Base-by-base conservation (phyloP, 768 basidiomycete species). In the Trametopsis cervina region DNA sequence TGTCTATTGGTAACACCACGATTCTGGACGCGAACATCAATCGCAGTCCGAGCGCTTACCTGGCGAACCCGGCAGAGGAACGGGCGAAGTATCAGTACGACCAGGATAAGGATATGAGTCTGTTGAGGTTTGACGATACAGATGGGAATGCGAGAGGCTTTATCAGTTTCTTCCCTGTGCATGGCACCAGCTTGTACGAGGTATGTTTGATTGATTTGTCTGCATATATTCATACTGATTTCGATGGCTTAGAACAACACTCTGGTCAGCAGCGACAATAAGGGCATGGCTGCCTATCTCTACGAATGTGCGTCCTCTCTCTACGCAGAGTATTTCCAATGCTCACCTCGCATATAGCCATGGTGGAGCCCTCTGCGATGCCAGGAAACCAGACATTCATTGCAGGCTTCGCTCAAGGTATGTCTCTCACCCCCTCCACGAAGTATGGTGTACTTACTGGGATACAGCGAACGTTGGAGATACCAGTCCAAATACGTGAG, bases 271-370 rank as follows among this genome's bases (percentile, higher is more conserved):
- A 65, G 74, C 2, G 88, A 89, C 63, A 89, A 89, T 69, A 89
- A 90, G 62, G 88, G 88, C 35, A 88, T 89, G 85, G 85, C 87
- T 2, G 85, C 85, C 6, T 83, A 77, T 62, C 60, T 89, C 15
- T 90, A 86, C 51, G 88, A 89, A 72, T 67, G 83, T 83, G 49
- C 42, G 73, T 47, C 18, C 1, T 42, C 23, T 29, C 12, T 33
- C 15, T 7, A 23, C 20, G n/a, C 23, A 42, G 44, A 21, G n/a
- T 20, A 43, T 40, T n/a, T 11, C n/a, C 23, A 27, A 38, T 35
- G 44, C 20, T 22, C 38, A 36, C 29, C 29, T 40, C 55, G 33
- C 26, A 18, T 23, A 3, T 51, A 86, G 82, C 80, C 17, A 74
- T 69, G 45, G 71, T 78, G 0, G 84, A 88, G 57, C 85, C 86